phyloP scores from a whole-genome alignment of 1,139 yeast genomes.

The Kluyveromyces marxianus region DNA sequence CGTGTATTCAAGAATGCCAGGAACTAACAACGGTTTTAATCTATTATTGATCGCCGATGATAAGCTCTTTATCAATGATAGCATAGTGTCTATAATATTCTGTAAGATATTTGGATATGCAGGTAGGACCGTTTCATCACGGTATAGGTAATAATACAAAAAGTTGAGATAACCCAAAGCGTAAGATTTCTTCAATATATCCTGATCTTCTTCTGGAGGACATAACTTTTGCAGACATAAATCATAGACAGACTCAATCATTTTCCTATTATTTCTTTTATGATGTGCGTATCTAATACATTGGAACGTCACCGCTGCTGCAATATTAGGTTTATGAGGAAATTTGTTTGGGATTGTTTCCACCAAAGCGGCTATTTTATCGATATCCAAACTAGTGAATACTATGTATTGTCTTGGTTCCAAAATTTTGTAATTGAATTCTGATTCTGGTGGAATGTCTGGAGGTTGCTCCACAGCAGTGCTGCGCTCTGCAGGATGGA shows the following conservation, averaged over 20 bases:
- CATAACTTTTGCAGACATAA: conserved; percentile 56
- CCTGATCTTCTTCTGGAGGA: conserved; percentile 49
- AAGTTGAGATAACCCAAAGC: conserved; percentile 68
- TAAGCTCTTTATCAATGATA: conserved; percentile 55
- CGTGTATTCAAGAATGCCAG: conserved; percentile 56
- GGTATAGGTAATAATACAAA: conserved; percentile 54
- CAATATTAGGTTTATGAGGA: conserved; percentile 51
- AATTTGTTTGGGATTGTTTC: conserved; percentile 35
- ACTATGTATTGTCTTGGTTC: conserved; percentile 37
- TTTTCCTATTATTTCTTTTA: conserved; percentile 44
- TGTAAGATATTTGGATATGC: conserved; percentile 52
- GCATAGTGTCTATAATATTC: conserved; percentile 50
- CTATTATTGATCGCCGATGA: conserved; percentile 60
- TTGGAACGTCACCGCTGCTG: conserved; percentile 64
- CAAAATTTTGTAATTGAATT: conserved; percentile 30
- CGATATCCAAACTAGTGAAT: conserved; percentile 62
- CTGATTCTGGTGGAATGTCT: conserved; percentile 12
- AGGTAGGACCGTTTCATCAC: conserved; percentile 46
- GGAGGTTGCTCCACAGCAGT: neutral
- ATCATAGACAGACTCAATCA: conserved; percentile 52
- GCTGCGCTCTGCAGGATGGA: neutral
- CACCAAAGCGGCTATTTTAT: conserved; percentile 50
- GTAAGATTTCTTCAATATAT: conserved; percentile 61
- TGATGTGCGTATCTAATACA: conserved; percentile 56
- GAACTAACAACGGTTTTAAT: conserved; percentile 48